Conservation (phyloP, 768 basidiomycete species). For the Clitopilus passeckerianus region DNA sequence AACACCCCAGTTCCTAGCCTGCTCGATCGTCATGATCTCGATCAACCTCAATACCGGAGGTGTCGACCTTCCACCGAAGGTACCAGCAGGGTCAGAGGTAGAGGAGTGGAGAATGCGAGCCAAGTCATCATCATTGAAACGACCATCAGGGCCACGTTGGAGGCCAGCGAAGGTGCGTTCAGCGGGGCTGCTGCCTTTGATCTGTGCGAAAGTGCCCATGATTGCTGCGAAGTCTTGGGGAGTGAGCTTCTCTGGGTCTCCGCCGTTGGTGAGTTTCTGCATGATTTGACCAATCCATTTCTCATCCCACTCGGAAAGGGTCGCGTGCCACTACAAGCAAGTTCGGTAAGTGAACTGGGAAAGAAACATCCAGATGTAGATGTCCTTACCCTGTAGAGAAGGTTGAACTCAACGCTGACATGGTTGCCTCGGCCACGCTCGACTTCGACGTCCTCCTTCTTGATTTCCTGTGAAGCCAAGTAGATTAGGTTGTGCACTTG, state of each 20-base stretch:
- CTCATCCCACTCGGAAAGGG: slow-evolving; percentile 41
- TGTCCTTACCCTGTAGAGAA: slow-evolving; percentile 34
- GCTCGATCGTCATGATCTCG: slow-evolving; percentile 53
- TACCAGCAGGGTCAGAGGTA: slow-evolving; percentile 38
- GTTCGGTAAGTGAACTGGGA: background rate
- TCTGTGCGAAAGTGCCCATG: background rate
- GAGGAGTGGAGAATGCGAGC: slow-evolving; percentile 41
- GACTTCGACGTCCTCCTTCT: slow-evolving; percentile 24
- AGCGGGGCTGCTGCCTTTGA: slow-evolving; percentile 14
- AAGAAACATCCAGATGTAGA: too few relatives aligned
- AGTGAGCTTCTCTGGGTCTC: slow-evolving; percentile 31
- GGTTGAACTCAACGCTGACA: slow-evolving; percentile 64
- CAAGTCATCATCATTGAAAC: slow-evolving; percentile 50
- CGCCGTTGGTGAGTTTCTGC: slow-evolving; percentile 25
- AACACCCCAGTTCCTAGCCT: slow-evolving; percentile 50
- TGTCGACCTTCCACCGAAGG: slow-evolving; percentile 43
- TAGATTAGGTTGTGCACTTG: too few relatives aligned
- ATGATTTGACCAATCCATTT: slow-evolving; percentile 48
- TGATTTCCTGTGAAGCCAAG: slow-evolving; percentile 24
- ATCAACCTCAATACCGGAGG: slow-evolving; percentile 42
- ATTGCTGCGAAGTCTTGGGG: slow-evolving; percentile 27
- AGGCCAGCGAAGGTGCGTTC: slow-evolving; percentile 47
- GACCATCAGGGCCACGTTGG: slow-evolving; percentile 37
- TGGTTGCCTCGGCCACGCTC: slow-evolving; percentile 60
- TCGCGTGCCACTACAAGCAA: slow-evolving; percentile 50